phyloP scores from a whole-genome alignment of 805 yeast genomes.

The Pichia paraexigua region DNA sequence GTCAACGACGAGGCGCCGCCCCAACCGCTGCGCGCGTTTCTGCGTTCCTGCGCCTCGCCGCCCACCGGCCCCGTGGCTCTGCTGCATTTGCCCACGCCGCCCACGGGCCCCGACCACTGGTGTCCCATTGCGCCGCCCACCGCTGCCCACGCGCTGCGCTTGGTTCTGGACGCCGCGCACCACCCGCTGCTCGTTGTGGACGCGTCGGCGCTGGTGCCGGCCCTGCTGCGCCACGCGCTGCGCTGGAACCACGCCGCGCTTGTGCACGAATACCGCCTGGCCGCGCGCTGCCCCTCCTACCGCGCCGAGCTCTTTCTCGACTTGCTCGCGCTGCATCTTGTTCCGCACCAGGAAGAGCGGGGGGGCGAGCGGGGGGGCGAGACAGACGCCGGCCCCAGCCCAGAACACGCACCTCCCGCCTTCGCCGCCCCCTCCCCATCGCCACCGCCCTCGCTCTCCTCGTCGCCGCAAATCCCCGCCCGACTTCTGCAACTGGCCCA shows the following conservation, averaged over 20 bases:
- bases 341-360: background rate
- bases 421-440: background rate
- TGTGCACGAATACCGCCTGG: background rate
- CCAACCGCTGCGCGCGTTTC: slow-evolving; percentile 56
- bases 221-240: background rate
- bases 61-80: slow-evolving; percentile 47
- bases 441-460: slow-evolving; percentile 34
- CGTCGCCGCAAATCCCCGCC: slow-evolving; percentile 65
- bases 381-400: background rate
- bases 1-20: slow-evolving; percentile 85
- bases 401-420: background rate
- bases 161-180: slow-evolving; percentile 12
- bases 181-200: slow-evolving; percentile 44
- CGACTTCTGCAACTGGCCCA: slow-evolving; percentile 50
- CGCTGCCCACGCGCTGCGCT: slow-evolving; percentile 9
- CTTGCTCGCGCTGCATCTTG: slow-evolving; percentile 46
- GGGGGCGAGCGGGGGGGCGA: no score
- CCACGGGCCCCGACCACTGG: slow-evolving; percentile 3
- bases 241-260: background rate
- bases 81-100: slow-evolving; percentile 31
- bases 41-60: slow-evolving; percentile 30
- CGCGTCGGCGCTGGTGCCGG: background rate
- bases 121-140: background rate
- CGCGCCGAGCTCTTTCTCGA: background rate
- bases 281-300: slow-evolving; percentile 11